These are phyloP conservation scores for Colletotrichum acutatum DNA, from an alignment of 2,329 filamentous ascomycete genomes.

Conservation along the genomic window DNA sequence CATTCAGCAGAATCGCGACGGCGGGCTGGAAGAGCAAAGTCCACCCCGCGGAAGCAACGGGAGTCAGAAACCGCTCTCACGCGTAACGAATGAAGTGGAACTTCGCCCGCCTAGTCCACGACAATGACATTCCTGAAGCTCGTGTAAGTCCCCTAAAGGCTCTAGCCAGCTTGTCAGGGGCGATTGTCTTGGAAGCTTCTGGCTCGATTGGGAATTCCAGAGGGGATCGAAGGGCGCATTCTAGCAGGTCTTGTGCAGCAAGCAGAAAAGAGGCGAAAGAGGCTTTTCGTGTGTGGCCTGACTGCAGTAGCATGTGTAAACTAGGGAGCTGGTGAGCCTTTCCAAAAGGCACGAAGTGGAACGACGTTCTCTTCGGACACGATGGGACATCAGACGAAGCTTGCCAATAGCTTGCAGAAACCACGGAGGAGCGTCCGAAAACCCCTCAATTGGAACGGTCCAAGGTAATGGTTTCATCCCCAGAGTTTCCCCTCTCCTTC, in stretches of 20 bases:
- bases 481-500: background rate
- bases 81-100: background rate
- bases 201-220: background rate
- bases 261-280: background rate
- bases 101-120: background rate
- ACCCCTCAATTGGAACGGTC: background rate
- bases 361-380: background rate
- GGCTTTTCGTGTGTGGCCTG: background rate
- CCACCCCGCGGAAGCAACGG: background rate
- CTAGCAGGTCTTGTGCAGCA: background rate
- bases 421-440: background rate
- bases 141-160: background rate
- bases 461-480: background rate
- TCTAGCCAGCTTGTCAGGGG: background rate
- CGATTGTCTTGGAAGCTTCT: background rate
- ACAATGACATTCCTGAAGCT: constrained; percentile 20
- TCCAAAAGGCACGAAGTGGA: too few relatives aligned
- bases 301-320: background rate
- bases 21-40: constrained; percentile 13
- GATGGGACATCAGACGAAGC: background rate
- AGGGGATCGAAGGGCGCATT: background rate
- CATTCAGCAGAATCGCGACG: constrained; percentile 3
- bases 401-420: background rate
- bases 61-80: background rate
- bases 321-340: background rate